A percentile compares a stretch with the other conserved stretches of the same genome.
Evolutionary conservation across 108 stramenopile species (phyloP).

Genomic region (Parmales sp.): DNA sequence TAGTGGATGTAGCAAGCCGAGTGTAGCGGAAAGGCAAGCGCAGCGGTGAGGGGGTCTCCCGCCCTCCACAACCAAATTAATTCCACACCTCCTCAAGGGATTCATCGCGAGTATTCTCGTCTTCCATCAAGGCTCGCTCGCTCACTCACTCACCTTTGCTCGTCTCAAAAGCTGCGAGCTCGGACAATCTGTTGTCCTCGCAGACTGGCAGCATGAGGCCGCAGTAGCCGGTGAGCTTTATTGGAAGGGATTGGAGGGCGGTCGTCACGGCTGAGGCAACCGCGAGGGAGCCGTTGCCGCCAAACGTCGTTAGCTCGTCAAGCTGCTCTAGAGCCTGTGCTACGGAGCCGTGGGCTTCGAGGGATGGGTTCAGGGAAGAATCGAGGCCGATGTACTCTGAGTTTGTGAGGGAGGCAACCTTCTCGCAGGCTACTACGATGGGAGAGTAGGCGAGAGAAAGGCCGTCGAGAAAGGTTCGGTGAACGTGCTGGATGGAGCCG

Average conservation of each 20-base stretch:
- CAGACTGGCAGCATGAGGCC: slow-evolving; percentile 74
- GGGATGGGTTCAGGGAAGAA: slow-evolving; percentile 64
- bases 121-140: no score
- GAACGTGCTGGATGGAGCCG: slow-evolving; percentile 35
- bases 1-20: no score
- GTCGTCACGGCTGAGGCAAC: slow-evolving; percentile 63
- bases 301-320: slow-evolving; percentile 53
- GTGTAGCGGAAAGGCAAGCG: no score
- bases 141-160: slow-evolving; percentile 10
- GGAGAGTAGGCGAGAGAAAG: slow-evolving; percentile 41
- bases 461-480: slow-evolving; percentile 25
- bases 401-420: slow-evolving; percentile 4
- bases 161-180: slow-evolving; percentile 24
- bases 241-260: slow-evolving; percentile 51
- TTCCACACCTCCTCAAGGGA: no score
- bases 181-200: slow-evolving; percentile 59
- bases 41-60: no score
- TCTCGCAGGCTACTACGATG: slow-evolving; percentile 37
- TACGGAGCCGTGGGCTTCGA: slow-evolving; percentile 55
- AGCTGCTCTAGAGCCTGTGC: slow-evolving; percentile 63
- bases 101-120: no score
- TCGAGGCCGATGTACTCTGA: slow-evolving; percentile 56
- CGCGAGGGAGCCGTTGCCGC: slow-evolving; percentile 51
- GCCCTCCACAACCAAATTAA: no score
- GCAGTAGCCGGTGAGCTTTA: slow-evolving; percentile 58